A percentile compares a stretch with the other conserved stretches of the same genome.
phyloP scores from a whole-genome alignment of 331 rosid genomes.

The Malus hybrid region DNA sequence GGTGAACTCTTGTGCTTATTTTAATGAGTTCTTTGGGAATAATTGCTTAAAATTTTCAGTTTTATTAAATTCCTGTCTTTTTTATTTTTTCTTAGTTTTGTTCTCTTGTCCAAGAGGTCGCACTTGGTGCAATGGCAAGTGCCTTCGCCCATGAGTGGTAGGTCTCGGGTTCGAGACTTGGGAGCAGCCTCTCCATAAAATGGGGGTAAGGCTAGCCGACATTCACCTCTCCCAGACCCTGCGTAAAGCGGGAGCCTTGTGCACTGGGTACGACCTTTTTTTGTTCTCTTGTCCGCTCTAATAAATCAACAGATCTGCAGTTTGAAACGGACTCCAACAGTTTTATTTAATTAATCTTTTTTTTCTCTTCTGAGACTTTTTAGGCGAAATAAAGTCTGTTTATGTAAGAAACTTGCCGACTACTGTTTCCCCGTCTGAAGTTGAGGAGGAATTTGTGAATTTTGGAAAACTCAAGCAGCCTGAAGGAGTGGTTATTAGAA shows the following conservation, averaged over 20 bases:
- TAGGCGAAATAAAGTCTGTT: conserved; percentile 84
- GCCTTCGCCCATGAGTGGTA: no score
- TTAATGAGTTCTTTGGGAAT: not conserved
- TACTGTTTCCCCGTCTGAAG: conserved; percentile 65
- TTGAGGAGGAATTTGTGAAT: conserved; percentile 72
- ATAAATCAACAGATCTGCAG: not conserved
- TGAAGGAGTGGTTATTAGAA: conserved; percentile 85
- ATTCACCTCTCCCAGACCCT: no score
- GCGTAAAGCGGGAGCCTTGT: no score
- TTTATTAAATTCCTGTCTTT: no score
- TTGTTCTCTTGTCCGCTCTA: not conserved
- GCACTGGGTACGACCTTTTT: no score
- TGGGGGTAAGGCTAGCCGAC: no score
- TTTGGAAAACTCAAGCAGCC: conserved; percentile 76
- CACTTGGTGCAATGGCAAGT: no score
- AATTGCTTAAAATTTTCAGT: not conserved
- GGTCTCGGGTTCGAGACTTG: no score
- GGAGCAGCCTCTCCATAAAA: no score
- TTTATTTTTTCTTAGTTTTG: not conserved
- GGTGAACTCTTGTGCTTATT: conserved; percentile 39
- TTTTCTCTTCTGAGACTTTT: not conserved
- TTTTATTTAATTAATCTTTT: not conserved
- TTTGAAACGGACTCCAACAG: not conserved
- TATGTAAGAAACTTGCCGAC: conserved; percentile 85
- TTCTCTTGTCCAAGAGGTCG: not conserved